Conservation (phyloP, 2,329 filamentous ascomycete species). For the Curvularia sp. region DNA sequence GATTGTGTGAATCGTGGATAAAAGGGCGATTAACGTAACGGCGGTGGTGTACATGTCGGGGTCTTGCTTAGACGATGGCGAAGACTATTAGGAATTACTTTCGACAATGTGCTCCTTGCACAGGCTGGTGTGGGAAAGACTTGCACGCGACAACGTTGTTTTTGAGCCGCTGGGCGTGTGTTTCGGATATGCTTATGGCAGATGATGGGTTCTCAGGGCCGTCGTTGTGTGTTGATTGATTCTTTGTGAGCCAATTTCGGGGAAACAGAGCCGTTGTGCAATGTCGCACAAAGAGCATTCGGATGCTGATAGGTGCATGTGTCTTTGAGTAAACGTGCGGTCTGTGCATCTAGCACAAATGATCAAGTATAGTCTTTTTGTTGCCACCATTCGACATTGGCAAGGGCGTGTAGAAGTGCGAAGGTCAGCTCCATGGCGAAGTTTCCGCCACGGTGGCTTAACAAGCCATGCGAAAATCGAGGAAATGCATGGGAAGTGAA, state of each 20-base stretch:
- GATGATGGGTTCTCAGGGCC: constrained; percentile 3
- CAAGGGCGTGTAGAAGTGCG: constrained; percentile 25
- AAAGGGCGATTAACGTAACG: constrained; percentile 17
- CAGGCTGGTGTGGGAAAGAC: constrained; percentile 23
- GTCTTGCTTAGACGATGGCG: not conserved
- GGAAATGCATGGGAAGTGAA: not conserved
- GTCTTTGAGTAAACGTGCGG: constrained; percentile 4
- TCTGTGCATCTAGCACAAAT: constrained; percentile 17
- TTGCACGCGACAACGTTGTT: constrained; percentile 8
- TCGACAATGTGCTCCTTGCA: not conserved
- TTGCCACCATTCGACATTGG: constrained; percentile 31
- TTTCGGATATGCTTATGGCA: constrained; percentile 8
- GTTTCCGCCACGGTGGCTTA: constrained; percentile 34
- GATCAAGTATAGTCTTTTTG: constrained; percentile 23
- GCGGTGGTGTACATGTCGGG: constrained; percentile 10
- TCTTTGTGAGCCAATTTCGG: constrained; percentile 8
- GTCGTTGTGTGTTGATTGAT: not conserved
- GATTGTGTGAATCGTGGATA: constrained; percentile 16
- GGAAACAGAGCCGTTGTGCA: not conserved
- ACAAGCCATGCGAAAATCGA: constrained; percentile 25
- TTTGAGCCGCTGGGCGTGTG: not conserved
- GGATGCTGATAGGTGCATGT: not conserved
- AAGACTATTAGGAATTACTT: constrained; percentile 16
- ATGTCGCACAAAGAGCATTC: not conserved
- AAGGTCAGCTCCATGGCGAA: constrained; percentile 40